These are phyloP conservation scores for Buddleja alternifolia DNA, from an alignment of 257 asterid species.

Conservation along the genomic window DNA sequence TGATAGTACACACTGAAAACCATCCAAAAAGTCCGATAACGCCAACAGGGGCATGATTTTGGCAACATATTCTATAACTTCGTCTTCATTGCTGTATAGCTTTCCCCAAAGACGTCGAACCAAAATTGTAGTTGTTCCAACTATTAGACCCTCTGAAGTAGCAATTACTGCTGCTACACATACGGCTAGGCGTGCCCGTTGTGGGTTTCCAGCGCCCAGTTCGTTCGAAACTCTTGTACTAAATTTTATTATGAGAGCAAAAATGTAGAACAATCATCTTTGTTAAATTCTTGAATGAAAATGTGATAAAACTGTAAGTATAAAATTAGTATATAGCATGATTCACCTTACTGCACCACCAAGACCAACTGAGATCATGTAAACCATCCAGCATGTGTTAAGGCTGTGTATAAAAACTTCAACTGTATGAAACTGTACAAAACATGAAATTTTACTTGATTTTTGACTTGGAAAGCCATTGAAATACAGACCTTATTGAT, in stretches of 20 bases:
- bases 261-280: background rate
- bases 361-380: constrained; percentile 73
- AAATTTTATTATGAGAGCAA: background rate
- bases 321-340: background rate
- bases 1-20: constrained; percentile 83
- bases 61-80: constrained; percentile 65
- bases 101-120: constrained; percentile 65
- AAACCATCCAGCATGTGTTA: constrained; percentile 77
- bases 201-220: constrained; percentile 62
- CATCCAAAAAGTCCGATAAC: constrained; percentile 69
- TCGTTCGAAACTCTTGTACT: constrained; percentile 83
- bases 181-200: constrained; percentile 57
- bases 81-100: constrained; percentile 64
- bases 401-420: constrained; percentile 48
- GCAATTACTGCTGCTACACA: constrained; percentile 50
- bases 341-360: constrained; percentile 77
- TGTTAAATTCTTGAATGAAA: background rate
- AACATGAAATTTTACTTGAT: background rate
- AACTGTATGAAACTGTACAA: background rate
- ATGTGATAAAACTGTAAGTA: background rate
- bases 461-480: background rate
- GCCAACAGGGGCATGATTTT: constrained; percentile 70
- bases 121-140: constrained; percentile 48
- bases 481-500: constrained; percentile 58
- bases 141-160: constrained; percentile 48